Percentiles rank a stretch among this genome's conserved stretches.
Evolutionary conservation across 2,329 filamentous ascomycete genomes (phyloP).

Genomic region (Sordariomycetes sp.): DNA sequence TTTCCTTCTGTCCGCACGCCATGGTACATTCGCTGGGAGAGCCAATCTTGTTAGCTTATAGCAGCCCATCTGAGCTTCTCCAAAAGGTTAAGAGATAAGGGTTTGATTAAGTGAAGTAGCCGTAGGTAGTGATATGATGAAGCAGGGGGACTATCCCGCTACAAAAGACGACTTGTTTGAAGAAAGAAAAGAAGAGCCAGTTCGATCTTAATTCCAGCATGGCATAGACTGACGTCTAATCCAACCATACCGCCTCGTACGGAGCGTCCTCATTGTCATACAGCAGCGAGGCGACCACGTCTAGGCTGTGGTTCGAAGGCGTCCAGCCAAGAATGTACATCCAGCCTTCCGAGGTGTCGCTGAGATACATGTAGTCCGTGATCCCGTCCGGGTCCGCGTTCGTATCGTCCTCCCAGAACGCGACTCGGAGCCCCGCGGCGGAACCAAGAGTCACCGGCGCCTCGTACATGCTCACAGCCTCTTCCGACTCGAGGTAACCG

Average conservation of each 20-base stretch:
- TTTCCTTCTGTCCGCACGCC: too few species aligned
- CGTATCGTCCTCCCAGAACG: not conserved
- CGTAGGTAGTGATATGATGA: too few species aligned
- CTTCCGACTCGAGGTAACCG: not conserved
- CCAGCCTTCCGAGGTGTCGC: not conserved
- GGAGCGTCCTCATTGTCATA: not conserved
- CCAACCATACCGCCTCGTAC: not conserved
- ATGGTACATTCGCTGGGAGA: too few species aligned
- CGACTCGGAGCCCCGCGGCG: not conserved
- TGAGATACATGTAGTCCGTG: not conserved
- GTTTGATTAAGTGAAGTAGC: too few species aligned
- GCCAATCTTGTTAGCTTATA: too few species aligned
- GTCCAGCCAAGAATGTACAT: not conserved
- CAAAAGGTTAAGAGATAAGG: too few species aligned
- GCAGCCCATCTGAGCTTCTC: too few species aligned
- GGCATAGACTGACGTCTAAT: too few species aligned
- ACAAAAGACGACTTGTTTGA: too few species aligned
- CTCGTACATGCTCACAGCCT: not conserved
- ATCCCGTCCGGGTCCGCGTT: not conserved
- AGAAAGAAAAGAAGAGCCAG: too few species aligned
- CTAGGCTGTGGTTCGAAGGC: not conserved
- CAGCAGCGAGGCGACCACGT: not conserved
- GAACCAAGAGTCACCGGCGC: not conserved
- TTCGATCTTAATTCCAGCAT: too few species aligned
- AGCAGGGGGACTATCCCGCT: too few species aligned